These are phyloP conservation scores for Aspergillus egyptiacus DNA, from an alignment of 495 filamentous ascomycete species.

Conservation along the genomic window DNA sequence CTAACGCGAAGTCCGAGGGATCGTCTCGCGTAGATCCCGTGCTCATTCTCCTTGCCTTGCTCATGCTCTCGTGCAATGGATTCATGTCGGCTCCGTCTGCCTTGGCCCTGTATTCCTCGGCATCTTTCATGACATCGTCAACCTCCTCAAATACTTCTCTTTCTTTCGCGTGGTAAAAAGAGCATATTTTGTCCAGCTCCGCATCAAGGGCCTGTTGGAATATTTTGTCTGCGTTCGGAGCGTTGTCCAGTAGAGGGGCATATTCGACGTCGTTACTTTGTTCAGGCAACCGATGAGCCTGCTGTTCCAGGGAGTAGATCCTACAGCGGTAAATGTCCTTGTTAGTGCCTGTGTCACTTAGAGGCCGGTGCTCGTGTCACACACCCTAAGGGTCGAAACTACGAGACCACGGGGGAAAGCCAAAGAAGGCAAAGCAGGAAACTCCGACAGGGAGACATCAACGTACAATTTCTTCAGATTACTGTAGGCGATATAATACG, in stretches of 20 bases:
- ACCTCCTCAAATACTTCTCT: conserved; percentile 76
- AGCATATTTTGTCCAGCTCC: conserved; percentile 88
- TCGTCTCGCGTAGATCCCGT: conserved; percentile 38
- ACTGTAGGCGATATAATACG: conserved; percentile 94
- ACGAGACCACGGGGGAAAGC: too few species aligned
- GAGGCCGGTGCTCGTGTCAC: background rate
- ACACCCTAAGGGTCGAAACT: background rate
- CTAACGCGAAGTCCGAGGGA: conserved; percentile 38
- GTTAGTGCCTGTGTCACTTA: conserved; percentile 19
- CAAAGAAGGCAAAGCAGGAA: background rate
- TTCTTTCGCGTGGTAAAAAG: conserved; percentile 86
- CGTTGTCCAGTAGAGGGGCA: conserved; percentile 66
- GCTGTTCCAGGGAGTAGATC: conserved; percentile 89
- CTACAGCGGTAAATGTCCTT: conserved; percentile 36
- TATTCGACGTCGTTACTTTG: conserved; percentile 64
- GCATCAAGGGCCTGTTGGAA: conserved; percentile 78
- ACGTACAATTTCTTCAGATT: conserved; percentile 97
- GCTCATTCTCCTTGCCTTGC: conserved; percentile 37
- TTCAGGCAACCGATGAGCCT: conserved; percentile 50
- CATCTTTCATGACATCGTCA: conserved; percentile 67
- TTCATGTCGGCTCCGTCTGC: conserved; percentile 52
- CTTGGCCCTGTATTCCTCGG: conserved; percentile 63
- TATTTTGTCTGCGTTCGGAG: conserved; percentile 64
- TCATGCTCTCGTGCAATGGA: conserved; percentile 44
- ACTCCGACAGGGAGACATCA: background rate